Evolutionary conservation across 345 rosid genomes (phyloP).

Genomic region (Punica granatum): DNA sequence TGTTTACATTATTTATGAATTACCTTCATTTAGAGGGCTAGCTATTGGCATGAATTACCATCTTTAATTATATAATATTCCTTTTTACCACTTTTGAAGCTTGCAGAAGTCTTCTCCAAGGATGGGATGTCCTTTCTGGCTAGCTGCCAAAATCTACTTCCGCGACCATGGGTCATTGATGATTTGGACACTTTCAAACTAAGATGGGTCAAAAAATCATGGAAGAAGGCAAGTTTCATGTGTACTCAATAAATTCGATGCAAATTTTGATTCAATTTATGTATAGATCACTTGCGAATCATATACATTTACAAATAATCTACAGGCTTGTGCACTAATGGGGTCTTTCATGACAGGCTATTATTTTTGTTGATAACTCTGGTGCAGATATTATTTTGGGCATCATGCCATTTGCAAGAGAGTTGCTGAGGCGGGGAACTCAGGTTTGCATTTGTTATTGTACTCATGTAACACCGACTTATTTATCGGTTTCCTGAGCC

Average conservation of each 20-base stretch:
- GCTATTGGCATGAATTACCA: neutral
- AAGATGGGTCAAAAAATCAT: conserved; percentile 77
- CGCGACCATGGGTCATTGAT: conserved; percentile 96
- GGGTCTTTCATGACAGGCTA: conserved; percentile 44
- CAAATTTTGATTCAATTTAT: neutral
- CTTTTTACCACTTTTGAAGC: conserved; percentile 37
- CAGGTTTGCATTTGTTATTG: conserved; percentile 39
- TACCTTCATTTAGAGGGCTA: neutral
- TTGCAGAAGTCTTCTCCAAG: conserved; percentile 93
- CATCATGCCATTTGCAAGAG: conserved; percentile 89
- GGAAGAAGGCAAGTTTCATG: conserved; percentile 69
- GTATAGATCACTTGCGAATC: neutral
- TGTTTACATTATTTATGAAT: neutral
- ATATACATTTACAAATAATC: conserved; percentile 1
- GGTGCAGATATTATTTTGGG: conserved; percentile 98
- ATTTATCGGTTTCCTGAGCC: neutral
- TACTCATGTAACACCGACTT: neutral
- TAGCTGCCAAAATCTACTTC: conserved; percentile 83
- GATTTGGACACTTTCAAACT: conserved; percentile 72
- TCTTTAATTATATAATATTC: conserved; percentile 3
- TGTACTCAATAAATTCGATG: neutral
- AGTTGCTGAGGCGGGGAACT: conserved; percentile 75
- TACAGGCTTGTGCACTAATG: conserved; percentile 13
- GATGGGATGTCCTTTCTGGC: conserved; percentile 97
- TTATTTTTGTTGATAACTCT: conserved; percentile 94